These are phyloP conservation scores for Areca catechu DNA, from an alignment of 176 grass and related monocot species.

Conservation along the genomic window DNA sequence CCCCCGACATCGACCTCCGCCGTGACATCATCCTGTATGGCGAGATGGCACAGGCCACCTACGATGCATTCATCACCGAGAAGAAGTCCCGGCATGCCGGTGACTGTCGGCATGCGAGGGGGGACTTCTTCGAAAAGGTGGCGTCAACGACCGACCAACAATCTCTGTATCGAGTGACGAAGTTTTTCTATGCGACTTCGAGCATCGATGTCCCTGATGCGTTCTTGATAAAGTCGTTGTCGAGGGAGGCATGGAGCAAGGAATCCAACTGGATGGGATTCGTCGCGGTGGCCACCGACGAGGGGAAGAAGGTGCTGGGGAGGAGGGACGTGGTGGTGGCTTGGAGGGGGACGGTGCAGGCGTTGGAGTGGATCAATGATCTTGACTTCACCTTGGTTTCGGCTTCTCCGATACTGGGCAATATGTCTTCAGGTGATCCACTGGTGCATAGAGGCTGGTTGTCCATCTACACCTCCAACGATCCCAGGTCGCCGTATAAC, in stretches of 20 bases:
- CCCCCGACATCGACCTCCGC: conserved; percentile 60
- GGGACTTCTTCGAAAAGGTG: conserved; percentile 45
- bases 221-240: conserved; percentile 54
- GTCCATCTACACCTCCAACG: conserved; percentile 54
- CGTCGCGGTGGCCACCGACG: conserved; percentile 76
- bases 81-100: conserved; percentile 66
- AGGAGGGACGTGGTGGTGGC: conserved; percentile 71
- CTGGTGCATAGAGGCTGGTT: conserved; percentile 76
- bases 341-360: conserved; percentile 68
- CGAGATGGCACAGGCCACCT: conserved; percentile 57
- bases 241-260: conserved; percentile 54
- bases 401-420: conserved; percentile 42
- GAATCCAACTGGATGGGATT: conserved; percentile 94
- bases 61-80: conserved; percentile 64
- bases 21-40: conserved; percentile 70
- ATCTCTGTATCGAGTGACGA: conserved; percentile 58
- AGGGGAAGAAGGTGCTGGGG: conserved; percentile 67
- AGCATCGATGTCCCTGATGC: conserved; percentile 55
- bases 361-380: conserved; percentile 83
- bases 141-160: conserved; percentile 28
- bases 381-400: conserved; percentile 61
- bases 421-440: conserved; percentile 11
- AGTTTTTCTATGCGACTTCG: conserved; percentile 81
- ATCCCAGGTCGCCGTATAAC: conserved; percentile 51
- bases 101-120: conserved; percentile 46